A percentile compares a stretch with the other conserved stretches of the same genome.
Evolutionary conservation across 2,329 filamentous ascomycete genomes (phyloP).

Genomic region (Corynespora cassiicola): DNA sequence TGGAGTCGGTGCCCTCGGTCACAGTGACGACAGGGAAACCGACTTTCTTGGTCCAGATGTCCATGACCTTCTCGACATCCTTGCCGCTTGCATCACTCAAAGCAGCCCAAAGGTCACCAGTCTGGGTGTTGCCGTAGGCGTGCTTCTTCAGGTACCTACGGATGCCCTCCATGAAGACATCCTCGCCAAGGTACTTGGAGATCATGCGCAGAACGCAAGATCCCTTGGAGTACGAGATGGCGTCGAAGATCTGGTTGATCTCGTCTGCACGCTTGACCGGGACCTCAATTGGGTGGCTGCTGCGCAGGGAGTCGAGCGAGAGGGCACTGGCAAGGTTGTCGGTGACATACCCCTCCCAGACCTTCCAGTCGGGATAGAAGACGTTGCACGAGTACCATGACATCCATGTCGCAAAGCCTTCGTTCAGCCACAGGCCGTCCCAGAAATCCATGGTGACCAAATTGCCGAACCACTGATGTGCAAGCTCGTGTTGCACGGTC

Average conservation of each 20-base stretch:
- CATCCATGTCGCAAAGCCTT: slow-evolving; percentile 92
- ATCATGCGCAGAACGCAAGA: slow-evolving; percentile 97
- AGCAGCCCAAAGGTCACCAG: slow-evolving; percentile 87
- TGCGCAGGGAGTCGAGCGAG: slow-evolving; percentile 86
- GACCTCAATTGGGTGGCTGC: slow-evolving; percentile 95
- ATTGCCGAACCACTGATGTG: slow-evolving; percentile 98
- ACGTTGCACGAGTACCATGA: slow-evolving; percentile 92
- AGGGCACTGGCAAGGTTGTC: slow-evolving; percentile 90
- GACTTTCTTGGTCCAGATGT: slow-evolving; percentile 96
- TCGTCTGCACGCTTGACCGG: slow-evolving; percentile 94
- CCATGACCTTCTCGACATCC: slow-evolving; percentile 87
- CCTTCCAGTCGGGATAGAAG: slow-evolving; percentile 98
- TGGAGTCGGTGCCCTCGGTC: slow-evolving; percentile 74
- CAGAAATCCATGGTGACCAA: slow-evolving; percentile 98
- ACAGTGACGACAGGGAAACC: slow-evolving; percentile 92
- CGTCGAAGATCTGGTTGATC: slow-evolving; percentile 98
- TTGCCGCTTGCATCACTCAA: slow-evolving; percentile 89
- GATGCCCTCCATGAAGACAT: slow-evolving; percentile 90
- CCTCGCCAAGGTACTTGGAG: slow-evolving; percentile 91
- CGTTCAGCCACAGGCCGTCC: slow-evolving; percentile 96
- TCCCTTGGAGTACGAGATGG: slow-evolving; percentile 96
- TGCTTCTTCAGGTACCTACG: slow-evolving; percentile 93
- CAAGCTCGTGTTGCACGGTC: slow-evolving; percentile 94
- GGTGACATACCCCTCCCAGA: slow-evolving; percentile 94
- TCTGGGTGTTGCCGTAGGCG: slow-evolving; percentile 94